Percentiles rank a stretch among this genome's conserved stretches.
phyloP scores from a whole-genome alignment of 208 protist genomes.

The Trypanosoma boissoni region DNA sequence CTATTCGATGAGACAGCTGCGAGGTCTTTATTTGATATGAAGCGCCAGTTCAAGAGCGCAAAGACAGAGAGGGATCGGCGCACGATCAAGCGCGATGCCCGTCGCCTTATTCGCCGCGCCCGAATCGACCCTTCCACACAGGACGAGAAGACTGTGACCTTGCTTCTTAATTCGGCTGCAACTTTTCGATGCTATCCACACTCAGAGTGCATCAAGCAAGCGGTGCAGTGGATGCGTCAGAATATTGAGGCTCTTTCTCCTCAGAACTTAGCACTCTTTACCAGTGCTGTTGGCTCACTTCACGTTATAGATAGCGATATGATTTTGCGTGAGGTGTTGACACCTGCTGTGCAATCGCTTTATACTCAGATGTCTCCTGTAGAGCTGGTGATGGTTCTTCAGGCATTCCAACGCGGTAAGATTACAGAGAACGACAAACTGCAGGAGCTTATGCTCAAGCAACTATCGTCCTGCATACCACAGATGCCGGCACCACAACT shows the following conservation, averaged over 20 bases:
- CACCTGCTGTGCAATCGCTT: constrained; percentile 40
- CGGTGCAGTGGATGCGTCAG: constrained; percentile 55
- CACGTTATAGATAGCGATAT: constrained; percentile 29
- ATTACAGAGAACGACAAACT: constrained; percentile 36
- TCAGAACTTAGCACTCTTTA: constrained; percentile 77
- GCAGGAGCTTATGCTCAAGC: constrained; percentile 43
- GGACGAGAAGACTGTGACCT: constrained; percentile 70
- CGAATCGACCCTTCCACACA: constrained; percentile 81
- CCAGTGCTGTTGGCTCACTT: constrained; percentile 63
- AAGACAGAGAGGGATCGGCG: constrained; percentile 51
- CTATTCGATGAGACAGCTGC: constrained; percentile 49
- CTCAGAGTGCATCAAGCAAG: constrained; percentile 47
- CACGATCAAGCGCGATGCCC: constrained; percentile 46
- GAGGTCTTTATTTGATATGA: constrained; percentile 57
- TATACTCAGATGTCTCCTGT: constrained; percentile 72
- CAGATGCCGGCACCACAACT: constrained; percentile 70
- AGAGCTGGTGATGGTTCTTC: constrained; percentile 81
- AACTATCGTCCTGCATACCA: constrained; percentile 47
- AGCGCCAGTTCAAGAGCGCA: constrained; percentile 51
- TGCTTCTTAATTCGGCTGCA: constrained; percentile 74
- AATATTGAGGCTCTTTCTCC: constrained; percentile 61
- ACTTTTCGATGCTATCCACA: constrained; percentile 38
- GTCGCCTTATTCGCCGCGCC: constrained; percentile 36
- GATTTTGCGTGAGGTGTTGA: constrained; percentile 42
- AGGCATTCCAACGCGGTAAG: constrained; percentile 59